Evolutionary conservation across 2,329 filamentous ascomycete genomes (phyloP), one percentile per base, ranked within the genome.

Genomic region (Paraconiothyrium brasiliense): DNA sequence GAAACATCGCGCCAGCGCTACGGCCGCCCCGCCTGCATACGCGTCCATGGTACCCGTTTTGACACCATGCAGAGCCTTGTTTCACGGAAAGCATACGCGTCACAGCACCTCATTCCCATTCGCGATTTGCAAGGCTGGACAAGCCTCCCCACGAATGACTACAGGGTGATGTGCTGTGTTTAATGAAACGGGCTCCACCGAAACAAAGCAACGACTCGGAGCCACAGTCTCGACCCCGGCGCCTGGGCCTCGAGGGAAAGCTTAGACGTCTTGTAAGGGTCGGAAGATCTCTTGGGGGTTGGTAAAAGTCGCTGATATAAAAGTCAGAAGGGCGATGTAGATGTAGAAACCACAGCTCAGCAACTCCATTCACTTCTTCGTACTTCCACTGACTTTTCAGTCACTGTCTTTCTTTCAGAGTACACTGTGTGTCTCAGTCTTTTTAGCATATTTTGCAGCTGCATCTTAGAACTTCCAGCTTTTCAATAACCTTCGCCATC

Each of bases 1-100:
- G 46, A 48, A 48, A 48, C 46, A 43, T 44, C 51, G 30, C 51
- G 37, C 51, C 37, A 43, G 24, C 51, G 51, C 51, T 54, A 54
- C 51, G 35, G 37, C 10, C 35, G 51, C 51, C 51, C 51, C 35
- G 20, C 51, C 34, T 27, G 51, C 51, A 54, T 54, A 54, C 51
- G 51, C 51, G 51, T 41, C 51, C 37, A 43, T 11, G 51, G n/a
- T 43, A 43, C 22, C 7, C 9, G 3, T 35, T 32, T 10, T 32
- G 24, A 9, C 9, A 34, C 20, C 34, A 24, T 30, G n/a, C 22
- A 30, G 37, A 32, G 22, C 34, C 22, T 16, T 30, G 51, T 54
- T 44, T 54, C 51, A 54, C 24, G 37, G 22, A 43, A 24, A 16
- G 35, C 5, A 22, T 32, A 54, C 51, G 51, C 51, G 24, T 54